These are phyloP conservation scores for Zygosaccharomyces gambellarensis DNA, from an alignment of 805 yeast species.

Conservation along the genomic window DNA sequence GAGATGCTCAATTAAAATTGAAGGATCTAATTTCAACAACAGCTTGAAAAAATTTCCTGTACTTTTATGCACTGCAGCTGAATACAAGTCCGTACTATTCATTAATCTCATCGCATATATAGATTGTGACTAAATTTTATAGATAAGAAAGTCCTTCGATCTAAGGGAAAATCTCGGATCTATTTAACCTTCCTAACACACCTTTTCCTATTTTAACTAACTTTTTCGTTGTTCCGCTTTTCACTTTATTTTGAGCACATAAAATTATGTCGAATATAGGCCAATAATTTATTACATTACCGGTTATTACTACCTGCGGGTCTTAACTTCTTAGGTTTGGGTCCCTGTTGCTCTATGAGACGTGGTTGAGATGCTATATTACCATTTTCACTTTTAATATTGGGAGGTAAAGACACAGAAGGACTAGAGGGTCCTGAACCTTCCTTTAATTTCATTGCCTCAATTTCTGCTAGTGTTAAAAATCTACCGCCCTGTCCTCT, in stretches of 20 bases:
- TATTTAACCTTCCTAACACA: not conserved
- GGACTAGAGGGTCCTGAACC: constrained; percentile 8
- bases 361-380: not conserved
- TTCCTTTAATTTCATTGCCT: constrained; percentile 45
- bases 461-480: constrained; percentile 83
- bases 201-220: not conserved
- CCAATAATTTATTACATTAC: not conserved
- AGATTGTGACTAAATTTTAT: not conserved
- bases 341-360: constrained; percentile 12
- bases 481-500: constrained; percentile 99
- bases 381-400: not conserved
- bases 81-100: constrained; percentile 51
- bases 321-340: constrained; percentile 10
- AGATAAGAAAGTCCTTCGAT: not conserved
- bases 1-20: constrained; percentile 25
- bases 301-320: constrained; percentile 4
- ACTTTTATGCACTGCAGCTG: not conserved
- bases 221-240: not conserved
- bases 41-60: not conserved
- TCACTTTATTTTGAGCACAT: not conserved
- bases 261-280: not conserved
- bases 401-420: constrained; percentile 4
- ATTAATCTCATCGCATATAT: constrained; percentile 50
- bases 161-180: not conserved
- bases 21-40: constrained; percentile 17